A percentile compares a stretch with the other conserved stretches of the same genome.
Evolutionary conservation across 768 basidiomycete genomes (phyloP).

Genomic region (Pleurotus cornucopiae): DNA sequence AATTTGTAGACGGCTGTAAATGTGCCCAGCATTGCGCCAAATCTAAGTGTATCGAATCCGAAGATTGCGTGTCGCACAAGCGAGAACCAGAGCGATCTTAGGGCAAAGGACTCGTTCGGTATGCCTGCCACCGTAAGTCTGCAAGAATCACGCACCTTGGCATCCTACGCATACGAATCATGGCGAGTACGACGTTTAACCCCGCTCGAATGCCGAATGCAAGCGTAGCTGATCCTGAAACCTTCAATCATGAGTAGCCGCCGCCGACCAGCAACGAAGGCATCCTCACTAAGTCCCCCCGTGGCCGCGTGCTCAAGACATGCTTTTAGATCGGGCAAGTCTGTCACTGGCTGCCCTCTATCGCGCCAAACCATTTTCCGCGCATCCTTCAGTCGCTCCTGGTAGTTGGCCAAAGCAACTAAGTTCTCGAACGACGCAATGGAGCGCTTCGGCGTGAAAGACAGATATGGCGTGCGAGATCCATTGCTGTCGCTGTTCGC

Average conservation of each 20-base stretch:
- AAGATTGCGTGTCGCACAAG: constrained; percentile 81
- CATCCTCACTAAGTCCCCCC: constrained; percentile 66
- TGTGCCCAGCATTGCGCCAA: constrained; percentile 82
- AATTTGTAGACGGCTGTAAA: constrained; percentile 79
- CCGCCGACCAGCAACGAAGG: not conserved
- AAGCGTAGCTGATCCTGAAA: constrained; percentile 48
- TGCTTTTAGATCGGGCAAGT: constrained; percentile 57
- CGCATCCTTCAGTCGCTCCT: constrained; percentile 68
- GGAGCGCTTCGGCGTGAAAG: constrained; percentile 50
- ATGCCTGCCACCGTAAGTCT: not conserved
- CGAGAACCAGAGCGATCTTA: constrained; percentile 58
- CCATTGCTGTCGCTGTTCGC: not conserved
- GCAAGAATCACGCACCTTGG: constrained; percentile 47
- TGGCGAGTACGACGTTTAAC: constrained; percentile 73
- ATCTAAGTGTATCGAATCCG: constrained; percentile 77
- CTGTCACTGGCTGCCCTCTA: constrained; percentile 69
- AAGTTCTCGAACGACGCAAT: constrained; percentile 82
- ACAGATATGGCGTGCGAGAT: constrained; percentile 22
- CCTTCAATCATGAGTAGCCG: not conserved
- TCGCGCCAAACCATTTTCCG: constrained; percentile 82
- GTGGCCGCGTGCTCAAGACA: constrained; percentile 67
- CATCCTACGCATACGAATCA: constrained; percentile 66
- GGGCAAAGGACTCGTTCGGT: not conserved
- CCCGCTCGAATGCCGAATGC: constrained; percentile 81
- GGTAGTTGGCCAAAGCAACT: constrained; percentile 79